phyloP scores from a whole-genome alignment of 371 early-diverging fungal species.

The Sporodiniella umbellata region DNA sequence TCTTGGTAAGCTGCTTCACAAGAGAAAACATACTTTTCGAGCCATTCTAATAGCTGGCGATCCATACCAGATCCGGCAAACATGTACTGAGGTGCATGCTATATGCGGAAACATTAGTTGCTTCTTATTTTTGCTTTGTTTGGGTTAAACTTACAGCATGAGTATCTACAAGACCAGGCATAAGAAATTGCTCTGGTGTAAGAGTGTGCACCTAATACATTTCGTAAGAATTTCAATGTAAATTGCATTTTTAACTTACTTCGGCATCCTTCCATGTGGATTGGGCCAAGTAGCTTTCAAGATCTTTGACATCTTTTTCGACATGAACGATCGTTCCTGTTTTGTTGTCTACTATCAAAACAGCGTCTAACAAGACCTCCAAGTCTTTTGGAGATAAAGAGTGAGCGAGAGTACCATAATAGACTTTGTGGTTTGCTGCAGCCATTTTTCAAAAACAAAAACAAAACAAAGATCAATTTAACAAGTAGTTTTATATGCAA shows the following conservation, averaged over 20 bases:
- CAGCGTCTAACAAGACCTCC: constrained; percentile 50
- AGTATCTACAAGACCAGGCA: constrained; percentile 89
- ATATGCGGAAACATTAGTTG: neutral
- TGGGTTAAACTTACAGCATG: constrained; percentile 60
- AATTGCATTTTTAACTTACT: constrained; percentile 6
- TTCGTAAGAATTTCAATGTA: neutral
- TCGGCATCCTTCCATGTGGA: constrained; percentile 4
- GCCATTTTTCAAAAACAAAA: neutral
- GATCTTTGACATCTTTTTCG: constrained; percentile 35
- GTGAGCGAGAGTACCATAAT: constrained; percentile 70
- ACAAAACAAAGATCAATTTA: neutral
- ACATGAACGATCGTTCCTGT: constrained; percentile 56
- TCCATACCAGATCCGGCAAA: constrained; percentile 87
- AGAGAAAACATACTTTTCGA: constrained; percentile 84
- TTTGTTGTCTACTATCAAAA: constrained; percentile 51
- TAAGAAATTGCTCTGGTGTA: constrained; percentile 62
- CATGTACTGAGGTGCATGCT: constrained; percentile 94
- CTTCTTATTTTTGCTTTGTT: neutral
- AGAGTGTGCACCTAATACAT: constrained; percentile 39
- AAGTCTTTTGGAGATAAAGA: constrained; percentile 56
- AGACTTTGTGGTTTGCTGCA: constrained; percentile 26
- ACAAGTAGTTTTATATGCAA: neutral
- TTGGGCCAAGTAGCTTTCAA: constrained; percentile 19
- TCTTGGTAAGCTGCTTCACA: constrained; percentile 71
- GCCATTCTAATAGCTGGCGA: constrained; percentile 87